phyloP scores from a whole-genome alignment of 768 basidiomycete genomes.

The Filobasidium floriforme region DNA sequence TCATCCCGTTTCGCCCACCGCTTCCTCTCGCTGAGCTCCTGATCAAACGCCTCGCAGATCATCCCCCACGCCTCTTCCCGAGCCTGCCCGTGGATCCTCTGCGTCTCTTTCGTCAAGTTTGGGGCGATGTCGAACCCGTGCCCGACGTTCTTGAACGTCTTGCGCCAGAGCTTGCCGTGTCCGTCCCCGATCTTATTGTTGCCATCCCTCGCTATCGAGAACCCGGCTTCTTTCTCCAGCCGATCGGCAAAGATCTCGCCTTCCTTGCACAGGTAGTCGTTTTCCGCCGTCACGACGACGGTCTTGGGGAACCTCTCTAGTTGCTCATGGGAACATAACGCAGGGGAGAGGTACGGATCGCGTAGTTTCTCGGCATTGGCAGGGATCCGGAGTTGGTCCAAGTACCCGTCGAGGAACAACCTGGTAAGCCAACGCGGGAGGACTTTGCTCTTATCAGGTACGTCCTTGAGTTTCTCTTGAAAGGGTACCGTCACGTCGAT shows the following conservation, averaged over 20 bases:
- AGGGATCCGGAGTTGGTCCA: slow-evolving; percentile 14
- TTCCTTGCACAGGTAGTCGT: slow-evolving; percentile 21
- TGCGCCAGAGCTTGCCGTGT: slow-evolving; percentile 7
- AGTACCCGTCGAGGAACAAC: slow-evolving; percentile 21
- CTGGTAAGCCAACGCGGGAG: slow-evolving; percentile 21
- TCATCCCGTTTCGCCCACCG: too few relatives aligned
- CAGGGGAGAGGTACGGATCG: slow-evolving; percentile 17
- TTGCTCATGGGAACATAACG: slow-evolving; percentile 15
- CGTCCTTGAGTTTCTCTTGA: slow-evolving; percentile 17
- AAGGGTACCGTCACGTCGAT: slow-evolving; percentile 18
- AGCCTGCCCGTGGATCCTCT: slow-evolving; percentile 10
- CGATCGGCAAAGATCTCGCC: slow-evolving; percentile 23
- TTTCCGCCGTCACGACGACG: slow-evolving; percentile 19
- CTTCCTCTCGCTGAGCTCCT: slow-evolving; percentile 1
- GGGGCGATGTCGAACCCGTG: slow-evolving; percentile 22
- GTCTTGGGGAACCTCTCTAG: slow-evolving; percentile 18
- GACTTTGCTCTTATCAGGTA: slow-evolving; percentile 17
- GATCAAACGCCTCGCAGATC: slow-evolving; percentile 17
- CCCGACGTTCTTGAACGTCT: slow-evolving; percentile 16
- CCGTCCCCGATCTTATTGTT: slow-evolving; percentile 1
- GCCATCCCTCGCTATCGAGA: not conserved
- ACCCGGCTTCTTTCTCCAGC: slow-evolving; percentile 19
- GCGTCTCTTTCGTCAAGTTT: slow-evolving; percentile 7
- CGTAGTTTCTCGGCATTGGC: slow-evolving; percentile 12
- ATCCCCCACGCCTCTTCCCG: slow-evolving; percentile 22